Base-by-base conservation (phyloP, 2,329 filamentous ascomycete species). In the Colletotrichum nymphaeae region DNA sequence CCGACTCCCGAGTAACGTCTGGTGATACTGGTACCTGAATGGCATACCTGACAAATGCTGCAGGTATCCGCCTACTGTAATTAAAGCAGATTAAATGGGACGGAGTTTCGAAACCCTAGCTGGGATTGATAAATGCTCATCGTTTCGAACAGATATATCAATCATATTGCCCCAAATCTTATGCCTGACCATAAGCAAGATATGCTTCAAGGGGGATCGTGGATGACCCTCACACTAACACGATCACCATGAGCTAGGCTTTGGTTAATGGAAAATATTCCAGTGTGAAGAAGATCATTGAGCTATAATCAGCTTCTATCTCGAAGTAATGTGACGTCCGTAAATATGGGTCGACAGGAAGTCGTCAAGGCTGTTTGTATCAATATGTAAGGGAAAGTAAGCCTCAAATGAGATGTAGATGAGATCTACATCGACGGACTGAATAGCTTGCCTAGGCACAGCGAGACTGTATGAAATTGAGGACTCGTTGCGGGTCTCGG, bases 51-150 rank as follows among this genome's bases (percentile, higher is more conserved):
- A 46, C 53, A 22, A 32, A 46, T 26, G 52, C 58, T 73, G 72
- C 69, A 74, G 49, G 64, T n/a, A 35, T 52, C 72, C 72, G 69
- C 8, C 3, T 6, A 64, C 19, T 26, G 49, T 46, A 11, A 52
- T 5, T 42, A 42, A 42, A 16, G 28, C 62, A 53, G 49, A 11
- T 8, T 19, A 28, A 30, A 19, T 49, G 19, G 9, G 24, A 52
- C 60, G 14, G 55, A 26, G 46, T 5, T 2, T 2, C 22, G 32
- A 63, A 7, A 5, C 19, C 5, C 24, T n/a, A 49, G 6, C 56
- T 49, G 32, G 30, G 1, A 37, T 49, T 46, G 12, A 22, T 11
- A 12, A 24, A 3, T 30, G 2, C 0, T 24, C 22, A 28, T n/a
- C 22, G 35, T 68, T 68, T 37, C 22, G 12, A 6, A 22, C 24